phyloP scores from a whole-genome alignment of 768 basidiomycete species.

The Termitomyces sp. region DNA sequence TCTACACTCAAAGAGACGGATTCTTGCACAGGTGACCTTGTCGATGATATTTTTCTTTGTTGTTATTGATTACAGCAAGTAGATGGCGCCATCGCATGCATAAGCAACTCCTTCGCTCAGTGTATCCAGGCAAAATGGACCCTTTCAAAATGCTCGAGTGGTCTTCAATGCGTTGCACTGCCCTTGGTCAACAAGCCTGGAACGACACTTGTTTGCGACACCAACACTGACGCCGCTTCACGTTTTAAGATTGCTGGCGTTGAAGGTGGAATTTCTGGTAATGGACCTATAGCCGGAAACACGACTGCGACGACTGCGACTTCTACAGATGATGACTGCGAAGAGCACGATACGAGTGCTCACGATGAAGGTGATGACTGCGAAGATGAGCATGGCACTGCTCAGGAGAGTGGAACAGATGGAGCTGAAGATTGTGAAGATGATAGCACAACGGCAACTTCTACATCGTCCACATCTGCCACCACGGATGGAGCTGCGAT shows the following conservation, averaged over 20 bases:
- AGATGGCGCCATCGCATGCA: slow-evolving; percentile 34
- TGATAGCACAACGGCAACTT: slow-evolving; percentile 4
- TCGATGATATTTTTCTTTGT: not conserved
- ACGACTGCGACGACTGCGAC: slow-evolving; percentile 6
- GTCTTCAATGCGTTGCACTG: slow-evolving; percentile 38
- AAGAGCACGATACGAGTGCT: slow-evolving; percentile 1
- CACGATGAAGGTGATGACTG: not conserved
- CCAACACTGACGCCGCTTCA: slow-evolving; percentile 27
- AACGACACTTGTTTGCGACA: slow-evolving; percentile 38
- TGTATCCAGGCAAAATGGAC: slow-evolving; percentile 36
- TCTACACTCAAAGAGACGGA: slow-evolving; percentile 33
- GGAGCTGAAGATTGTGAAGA: slow-evolving; percentile 1
- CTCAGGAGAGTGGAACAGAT: not conserved
- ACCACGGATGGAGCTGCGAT: not conserved
- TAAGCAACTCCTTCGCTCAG: slow-evolving; percentile 35
- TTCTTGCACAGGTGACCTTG: slow-evolving; percentile 38
- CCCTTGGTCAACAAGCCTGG: slow-evolving; percentile 44
- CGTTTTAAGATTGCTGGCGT: slow-evolving; percentile 39
- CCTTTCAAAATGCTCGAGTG: slow-evolving; percentile 27
- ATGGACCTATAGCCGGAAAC: not conserved
- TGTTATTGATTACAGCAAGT: slow-evolving; percentile 17
- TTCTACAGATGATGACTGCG: slow-evolving; percentile 4
- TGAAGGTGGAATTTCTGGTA: slow-evolving; percentile 27
- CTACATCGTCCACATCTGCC: slow-evolving; percentile 8
- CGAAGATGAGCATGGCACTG: slow-evolving; percentile 6